A percentile compares a stretch with the other conserved stretches of the same genome.
phyloP scores from a whole-genome alignment of 495 filamentous ascomycete species.

The Talaromyces liani region DNA sequence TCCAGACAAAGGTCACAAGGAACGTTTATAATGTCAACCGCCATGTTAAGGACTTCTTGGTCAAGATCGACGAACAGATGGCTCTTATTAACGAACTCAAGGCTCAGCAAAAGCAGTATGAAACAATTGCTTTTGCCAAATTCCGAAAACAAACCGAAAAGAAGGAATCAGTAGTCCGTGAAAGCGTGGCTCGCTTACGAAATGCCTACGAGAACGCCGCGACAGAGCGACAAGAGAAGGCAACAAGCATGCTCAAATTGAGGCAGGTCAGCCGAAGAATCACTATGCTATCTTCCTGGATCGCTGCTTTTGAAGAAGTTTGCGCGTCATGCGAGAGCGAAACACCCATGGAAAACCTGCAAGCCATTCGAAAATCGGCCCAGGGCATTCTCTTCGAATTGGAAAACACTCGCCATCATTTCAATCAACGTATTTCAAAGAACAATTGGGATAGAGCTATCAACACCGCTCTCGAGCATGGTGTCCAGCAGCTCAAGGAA shows the following conservation, averaged over 20 bases:
- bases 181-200: conserved; percentile 74
- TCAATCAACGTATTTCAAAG: conserved; percentile 71
- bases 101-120: conserved; percentile 84
- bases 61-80: conserved; percentile 97
- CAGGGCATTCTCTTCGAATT: conserved; percentile 81
- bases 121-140: conserved; percentile 77
- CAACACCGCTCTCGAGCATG: conserved; percentile 81
- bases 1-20: conserved; percentile 96
- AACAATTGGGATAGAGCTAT: conserved; percentile 80
- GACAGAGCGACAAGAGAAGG: conserved; percentile 71
- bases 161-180: conserved; percentile 66
- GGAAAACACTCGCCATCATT: conserved; percentile 80
- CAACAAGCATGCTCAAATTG: conserved; percentile 72
- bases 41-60: conserved; percentile 95
- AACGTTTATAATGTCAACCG: conserved; percentile 99
- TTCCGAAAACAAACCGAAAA: conserved; percentile 84
- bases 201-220: conserved; percentile 76
- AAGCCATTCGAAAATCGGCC: conserved; percentile 77
- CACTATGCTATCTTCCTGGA: conserved; percentile 77
- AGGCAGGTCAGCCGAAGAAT: conserved; percentile 81
- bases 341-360: conserved; percentile 55
- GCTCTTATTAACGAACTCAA: conserved; percentile 89
- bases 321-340: conserved; percentile 64
- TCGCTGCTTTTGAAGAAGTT: conserved; percentile 82
- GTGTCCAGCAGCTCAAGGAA: conserved; percentile 65